Conservation (phyloP, 176 grass and related monocot species). For the Eleusine indica region DNA sequence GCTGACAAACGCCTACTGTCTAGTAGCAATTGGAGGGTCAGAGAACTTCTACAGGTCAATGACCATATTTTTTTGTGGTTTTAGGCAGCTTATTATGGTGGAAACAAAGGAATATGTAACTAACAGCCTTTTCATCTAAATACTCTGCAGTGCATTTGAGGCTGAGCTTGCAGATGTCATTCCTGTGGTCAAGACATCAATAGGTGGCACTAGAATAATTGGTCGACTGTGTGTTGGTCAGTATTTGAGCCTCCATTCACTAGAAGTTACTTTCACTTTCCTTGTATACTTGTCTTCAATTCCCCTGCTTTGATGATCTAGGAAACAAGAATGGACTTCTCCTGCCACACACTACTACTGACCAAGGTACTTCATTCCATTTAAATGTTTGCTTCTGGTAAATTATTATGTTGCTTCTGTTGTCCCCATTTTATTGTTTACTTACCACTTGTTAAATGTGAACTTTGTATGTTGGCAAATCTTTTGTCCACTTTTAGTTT, state of each 20-base stretch:
- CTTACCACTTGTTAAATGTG: not conserved
- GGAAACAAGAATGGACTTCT: slow-evolving; percentile 99
- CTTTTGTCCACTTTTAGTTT: not conserved
- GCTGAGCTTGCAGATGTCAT: slow-evolving; percentile 81
- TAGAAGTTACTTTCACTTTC: not conserved
- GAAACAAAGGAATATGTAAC: not conserved
- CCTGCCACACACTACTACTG: slow-evolving; percentile 90
- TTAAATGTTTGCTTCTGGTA: slow-evolving; percentile 4
- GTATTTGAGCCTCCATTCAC: slow-evolving; percentile 4
- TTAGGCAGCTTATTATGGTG: not conserved
- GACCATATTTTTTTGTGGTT: not conserved
- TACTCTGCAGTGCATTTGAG: slow-evolving; percentile 73
- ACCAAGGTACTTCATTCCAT: slow-evolving; percentile 66
- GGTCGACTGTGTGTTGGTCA: slow-evolving; percentile 89
- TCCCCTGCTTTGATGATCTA: slow-evolving; percentile 34
- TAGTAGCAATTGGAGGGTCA: slow-evolving; percentile 94
- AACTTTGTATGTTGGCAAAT: not conserved
- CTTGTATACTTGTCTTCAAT: not conserved
- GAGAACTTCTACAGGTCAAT: slow-evolving; percentile 96
- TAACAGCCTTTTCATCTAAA: slow-evolving; percentile 13
- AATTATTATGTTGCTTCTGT: not conserved
- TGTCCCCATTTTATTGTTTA: not conserved
- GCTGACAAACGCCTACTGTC: slow-evolving; percentile 93
- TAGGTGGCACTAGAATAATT: slow-evolving; percentile 83
- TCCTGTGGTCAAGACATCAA: slow-evolving; percentile 95